Evolutionary conservation across 805 yeast genomes (phyloP), one percentile per base, ranked within the genome.

Genomic region (Sugiyamaella americana): DNA sequence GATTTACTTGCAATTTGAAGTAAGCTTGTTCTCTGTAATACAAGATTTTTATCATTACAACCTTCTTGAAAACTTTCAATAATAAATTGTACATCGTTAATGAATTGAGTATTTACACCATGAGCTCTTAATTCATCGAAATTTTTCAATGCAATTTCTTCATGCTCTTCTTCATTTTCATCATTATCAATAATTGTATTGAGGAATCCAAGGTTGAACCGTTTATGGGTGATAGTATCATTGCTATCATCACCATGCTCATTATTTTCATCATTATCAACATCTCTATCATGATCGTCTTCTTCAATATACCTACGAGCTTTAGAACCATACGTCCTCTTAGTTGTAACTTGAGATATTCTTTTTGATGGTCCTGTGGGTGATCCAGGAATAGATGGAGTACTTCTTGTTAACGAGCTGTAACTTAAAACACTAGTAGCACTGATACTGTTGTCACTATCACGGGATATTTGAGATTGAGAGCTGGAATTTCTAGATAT

Each of bases 71-170:
- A 32, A 4, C 56, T 53, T 2, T 48, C 54, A 43, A 50, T 40
- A 3, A 46, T 41, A 34, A 47, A 50, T 37, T 43, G 48, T 29
- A 52, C 37, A 2, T 46, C 52, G 11, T 43, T 44, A 1, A 44
- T 37, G 24, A 50, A 48, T 8, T 44, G 35, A 16, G 52, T 21
- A 29, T 48, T 41, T 2, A 35, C 43, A n/a, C 56, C 56, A 18
- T 35, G 46, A 10, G 56, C 50, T 2, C 50, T 19, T n/a, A 52
- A 37, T 24, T 52, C 56, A 32, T 52, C 17, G 37, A 35, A 13
- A 11, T 40, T 37, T 26, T 39, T 41, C 23, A 48, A 32, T 21
- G 35, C 43, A n/a, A 35, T 29, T n/a, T 22, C 43, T 5, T 40
- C 43, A 10, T 11, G 10, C 40, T 40, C 38, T 16, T 35, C 37